phyloP scores from a whole-genome alignment of 306 rosid species.

The Quercus robur region DNA sequence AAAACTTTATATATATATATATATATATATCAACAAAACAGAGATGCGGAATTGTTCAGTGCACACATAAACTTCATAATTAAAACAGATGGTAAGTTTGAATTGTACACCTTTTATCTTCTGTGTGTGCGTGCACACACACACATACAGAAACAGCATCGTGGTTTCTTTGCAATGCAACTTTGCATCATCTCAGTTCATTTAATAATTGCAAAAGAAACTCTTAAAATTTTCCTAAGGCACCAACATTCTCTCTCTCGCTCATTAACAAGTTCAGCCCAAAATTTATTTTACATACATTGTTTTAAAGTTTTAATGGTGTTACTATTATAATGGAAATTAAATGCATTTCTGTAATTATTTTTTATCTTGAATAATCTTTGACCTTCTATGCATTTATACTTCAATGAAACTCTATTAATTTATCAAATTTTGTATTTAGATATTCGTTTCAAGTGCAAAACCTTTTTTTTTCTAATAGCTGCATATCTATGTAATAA shows the following conservation, averaged over 20 bases:
- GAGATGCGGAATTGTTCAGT: background rate
- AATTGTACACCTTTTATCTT: background rate
- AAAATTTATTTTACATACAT: background rate
- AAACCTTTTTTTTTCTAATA: background rate
- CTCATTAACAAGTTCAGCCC: background rate
- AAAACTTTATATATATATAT: background rate
- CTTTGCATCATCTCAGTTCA: background rate
- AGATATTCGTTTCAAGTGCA: background rate
- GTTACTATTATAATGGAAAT: background rate
- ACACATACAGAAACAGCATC: background rate
- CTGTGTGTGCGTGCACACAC: background rate
- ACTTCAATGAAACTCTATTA: background rate
- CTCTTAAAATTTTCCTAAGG: background rate
- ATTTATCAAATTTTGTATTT: background rate
- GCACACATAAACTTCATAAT: background rate
- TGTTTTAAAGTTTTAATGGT: background rate
- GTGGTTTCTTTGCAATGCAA: background rate
- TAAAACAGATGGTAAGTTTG: background rate
- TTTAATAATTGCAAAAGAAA: background rate
- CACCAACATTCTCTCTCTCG: background rate
- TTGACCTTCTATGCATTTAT: background rate
- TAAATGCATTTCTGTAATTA: background rate
- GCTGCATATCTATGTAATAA: background rate
- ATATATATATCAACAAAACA: background rate
- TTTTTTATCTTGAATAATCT: background rate